These are phyloP conservation scores for Ailanthus altissimus DNA, from an alignment of 345 rosid genomes.

Conservation along the genomic window DNA sequence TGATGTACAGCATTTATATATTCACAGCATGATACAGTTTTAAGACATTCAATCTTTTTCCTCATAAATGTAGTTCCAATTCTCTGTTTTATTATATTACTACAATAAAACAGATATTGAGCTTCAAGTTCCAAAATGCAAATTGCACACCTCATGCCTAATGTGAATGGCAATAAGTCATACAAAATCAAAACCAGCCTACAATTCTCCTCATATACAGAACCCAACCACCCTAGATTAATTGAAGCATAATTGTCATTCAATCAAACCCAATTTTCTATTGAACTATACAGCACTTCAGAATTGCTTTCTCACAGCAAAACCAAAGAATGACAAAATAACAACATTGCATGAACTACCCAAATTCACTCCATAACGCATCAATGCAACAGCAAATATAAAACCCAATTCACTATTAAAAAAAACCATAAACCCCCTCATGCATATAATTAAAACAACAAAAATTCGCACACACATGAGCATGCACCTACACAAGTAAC, in stretches of 20 bases:
- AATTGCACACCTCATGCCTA: background rate
- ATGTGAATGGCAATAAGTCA: background rate
- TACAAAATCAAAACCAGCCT: background rate
- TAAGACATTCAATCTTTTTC: background rate
- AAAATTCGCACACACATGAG: background rate
- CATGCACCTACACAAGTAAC: background rate
- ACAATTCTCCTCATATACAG: background rate
- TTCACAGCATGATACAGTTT: background rate
- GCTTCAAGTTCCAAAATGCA: background rate
- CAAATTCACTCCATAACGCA: background rate
- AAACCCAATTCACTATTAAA: background rate
- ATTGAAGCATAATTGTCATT: conserved; percentile 2
- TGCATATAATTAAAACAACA: background rate
- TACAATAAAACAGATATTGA: background rate
- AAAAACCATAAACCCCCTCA: background rate
- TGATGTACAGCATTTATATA: background rate
- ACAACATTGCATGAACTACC: background rate
- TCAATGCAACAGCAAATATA: background rate
- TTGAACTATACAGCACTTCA: background rate
- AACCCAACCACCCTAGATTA: background rate
- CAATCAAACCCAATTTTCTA: background rate
- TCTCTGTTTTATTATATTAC: background rate
- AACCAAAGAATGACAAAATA: background rate
- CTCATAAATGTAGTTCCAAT: too few species aligned
- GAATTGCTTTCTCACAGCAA: background rate